These are phyloP conservation scores for Tolypocladium capitatum DNA, from an alignment of 2,329 filamentous ascomycete genomes.

Conservation along the genomic window DNA sequence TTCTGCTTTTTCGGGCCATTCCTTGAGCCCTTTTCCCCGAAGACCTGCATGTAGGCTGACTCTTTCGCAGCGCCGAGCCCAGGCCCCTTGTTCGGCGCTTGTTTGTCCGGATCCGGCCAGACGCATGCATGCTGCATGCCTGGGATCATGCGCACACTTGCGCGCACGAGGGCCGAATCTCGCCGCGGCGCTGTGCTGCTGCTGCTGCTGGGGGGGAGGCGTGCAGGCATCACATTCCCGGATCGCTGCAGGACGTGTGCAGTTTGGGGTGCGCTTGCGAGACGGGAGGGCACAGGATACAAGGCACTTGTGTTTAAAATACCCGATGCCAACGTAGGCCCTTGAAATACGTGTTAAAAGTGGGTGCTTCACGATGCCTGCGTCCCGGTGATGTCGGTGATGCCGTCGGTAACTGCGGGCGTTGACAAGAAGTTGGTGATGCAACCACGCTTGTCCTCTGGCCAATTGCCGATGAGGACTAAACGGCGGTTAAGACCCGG, in stretches of 20 bases:
- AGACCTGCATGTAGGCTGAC: background rate
- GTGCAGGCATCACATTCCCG: no score
- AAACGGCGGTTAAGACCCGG: no score
- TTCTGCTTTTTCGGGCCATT: background rate
- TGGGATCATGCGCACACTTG: background rate
- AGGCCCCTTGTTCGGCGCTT: background rate
- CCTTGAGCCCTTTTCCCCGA: background rate
- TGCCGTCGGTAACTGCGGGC: no score
- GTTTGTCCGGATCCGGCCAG: background rate
- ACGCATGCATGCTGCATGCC: constrained; percentile 1
- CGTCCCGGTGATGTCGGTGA: background rate
- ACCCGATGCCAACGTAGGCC: no score
- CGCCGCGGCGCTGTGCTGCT: background rate
- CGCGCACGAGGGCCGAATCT: background rate
- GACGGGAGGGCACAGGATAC: background rate
- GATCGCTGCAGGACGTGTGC: background rate
- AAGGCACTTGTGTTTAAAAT: background rate
- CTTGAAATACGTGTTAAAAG: no score
- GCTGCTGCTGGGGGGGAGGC: no score
- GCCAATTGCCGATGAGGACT: no score
- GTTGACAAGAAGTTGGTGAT: no score
- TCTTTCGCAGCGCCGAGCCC: background rate
- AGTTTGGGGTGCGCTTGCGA: background rate
- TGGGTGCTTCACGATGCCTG: no score
- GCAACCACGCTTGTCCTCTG: no score